Evolutionary conservation across 2,329 filamentous ascomycete genomes (phyloP).

Genomic region (Xylaria hypoxylon): DNA sequence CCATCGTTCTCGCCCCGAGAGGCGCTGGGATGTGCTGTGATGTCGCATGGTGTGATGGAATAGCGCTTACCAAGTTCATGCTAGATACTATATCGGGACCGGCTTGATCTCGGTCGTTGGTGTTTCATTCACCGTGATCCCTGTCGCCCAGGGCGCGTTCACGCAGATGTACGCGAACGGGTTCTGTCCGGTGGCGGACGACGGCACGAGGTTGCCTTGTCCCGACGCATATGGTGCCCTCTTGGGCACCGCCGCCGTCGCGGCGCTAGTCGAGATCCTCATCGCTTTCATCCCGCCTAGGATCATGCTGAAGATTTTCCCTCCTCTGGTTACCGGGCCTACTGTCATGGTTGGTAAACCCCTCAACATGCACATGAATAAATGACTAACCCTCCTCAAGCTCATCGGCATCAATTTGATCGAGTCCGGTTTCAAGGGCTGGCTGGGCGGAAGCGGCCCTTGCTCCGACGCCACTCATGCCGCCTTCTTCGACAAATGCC

Average conservation of each 20-base stretch:
- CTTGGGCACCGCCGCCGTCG: conserved; percentile 75
- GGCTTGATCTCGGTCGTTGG: conserved; percentile 84
- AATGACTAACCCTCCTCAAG: conserved; percentile 36
- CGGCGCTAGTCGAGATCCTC: conserved; percentile 75
- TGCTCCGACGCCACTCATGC: conserved; percentile 63
- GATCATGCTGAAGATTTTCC: conserved; percentile 78
- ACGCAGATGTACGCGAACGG: conserved; percentile 82
- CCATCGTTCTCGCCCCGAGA: background rate
- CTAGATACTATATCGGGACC: conserved; percentile 79
- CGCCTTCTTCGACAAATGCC: conserved; percentile 73
- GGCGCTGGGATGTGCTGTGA: background rate
- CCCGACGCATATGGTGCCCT: conserved; percentile 81
- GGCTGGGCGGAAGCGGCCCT: conserved; percentile 78
- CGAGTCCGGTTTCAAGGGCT: conserved; percentile 77
- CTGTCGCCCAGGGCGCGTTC: conserved; percentile 77
- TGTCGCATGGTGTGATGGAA: background rate
- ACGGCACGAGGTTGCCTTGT: conserved; percentile 77
- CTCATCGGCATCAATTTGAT: conserved; percentile 81
- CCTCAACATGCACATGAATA: background rate
- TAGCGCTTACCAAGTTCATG: conserved; percentile 14
- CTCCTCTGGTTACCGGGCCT: conserved; percentile 80
- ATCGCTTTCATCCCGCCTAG: conserved; percentile 80
- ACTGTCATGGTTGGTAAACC: conserved; percentile 63
- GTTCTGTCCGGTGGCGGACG: conserved; percentile 68
- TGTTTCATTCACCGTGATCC: conserved; percentile 81